Percentiles rank a stretch among this genome's conserved stretches.
These are phyloP conservation scores for Croton laevigatus DNA, from an alignment of 441 rosid genomes.

Conservation along the genomic window DNA sequence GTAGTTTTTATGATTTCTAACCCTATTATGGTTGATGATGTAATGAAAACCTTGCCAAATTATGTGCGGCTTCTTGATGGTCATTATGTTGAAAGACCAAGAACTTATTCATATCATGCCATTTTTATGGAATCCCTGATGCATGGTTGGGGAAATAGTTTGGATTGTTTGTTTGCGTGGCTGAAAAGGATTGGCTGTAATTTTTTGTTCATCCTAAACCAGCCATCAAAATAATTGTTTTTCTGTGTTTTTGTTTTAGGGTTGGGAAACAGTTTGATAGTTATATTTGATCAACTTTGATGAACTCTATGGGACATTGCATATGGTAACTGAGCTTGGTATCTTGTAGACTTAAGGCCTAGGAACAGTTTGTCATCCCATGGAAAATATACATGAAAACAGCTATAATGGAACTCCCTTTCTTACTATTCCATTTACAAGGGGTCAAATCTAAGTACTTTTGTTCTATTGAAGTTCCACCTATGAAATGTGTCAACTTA, in stretches of 20 bases:
- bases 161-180: no score
- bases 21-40: background rate
- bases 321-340: no score
- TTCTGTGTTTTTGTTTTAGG: background rate
- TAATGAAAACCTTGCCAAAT: background rate
- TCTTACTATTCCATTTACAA: background rate
- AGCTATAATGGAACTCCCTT: slow-evolving; percentile 4
- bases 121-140: background rate
- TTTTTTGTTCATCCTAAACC: background rate
- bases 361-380: background rate
- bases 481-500: background rate
- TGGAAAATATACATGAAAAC: background rate
- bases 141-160: no score
- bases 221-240: background rate
- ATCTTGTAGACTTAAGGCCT: no score
- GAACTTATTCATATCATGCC: background rate
- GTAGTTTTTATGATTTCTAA: background rate
- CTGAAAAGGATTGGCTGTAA: no score
- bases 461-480: background rate
- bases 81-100: background rate
- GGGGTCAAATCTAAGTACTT: background rate
- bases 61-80: background rate
- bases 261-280: background rate
- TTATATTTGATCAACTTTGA: background rate
- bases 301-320: background rate